Conservation (phyloP, 768 basidiomycete species). For the Leccinum pellstonianum region DNA sequence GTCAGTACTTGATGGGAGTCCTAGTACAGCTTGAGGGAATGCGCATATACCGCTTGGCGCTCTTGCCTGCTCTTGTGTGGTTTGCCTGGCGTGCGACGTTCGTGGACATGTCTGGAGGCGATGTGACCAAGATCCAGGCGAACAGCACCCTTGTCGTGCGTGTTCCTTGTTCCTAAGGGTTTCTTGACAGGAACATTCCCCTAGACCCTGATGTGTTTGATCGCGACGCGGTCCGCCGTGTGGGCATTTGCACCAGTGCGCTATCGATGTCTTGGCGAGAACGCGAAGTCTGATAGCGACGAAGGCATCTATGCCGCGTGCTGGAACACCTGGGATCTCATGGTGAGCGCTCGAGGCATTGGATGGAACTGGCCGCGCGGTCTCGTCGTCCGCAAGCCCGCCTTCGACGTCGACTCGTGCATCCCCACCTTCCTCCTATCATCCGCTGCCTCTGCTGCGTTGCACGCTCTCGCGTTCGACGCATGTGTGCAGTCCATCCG, state of each 20-base stretch:
- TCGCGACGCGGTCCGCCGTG: constrained; percentile 13
- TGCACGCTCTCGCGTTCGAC: constrained; percentile 18
- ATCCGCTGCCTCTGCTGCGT: background rate
- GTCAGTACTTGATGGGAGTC: constrained; percentile 53
- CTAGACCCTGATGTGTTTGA: constrained; percentile 17
- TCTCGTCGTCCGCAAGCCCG: constrained; percentile 15
- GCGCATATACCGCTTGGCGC: constrained; percentile 41
- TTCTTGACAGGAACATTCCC: background rate
- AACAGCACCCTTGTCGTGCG: constrained; percentile 25
- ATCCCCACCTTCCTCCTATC: constrained; percentile 11
- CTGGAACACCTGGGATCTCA: constrained; percentile 31
- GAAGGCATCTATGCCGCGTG: constrained; percentile 12
- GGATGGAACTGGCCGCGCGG: constrained; percentile 30
- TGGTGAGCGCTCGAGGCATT: constrained; percentile 25
- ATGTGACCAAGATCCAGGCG: constrained; percentile 6
- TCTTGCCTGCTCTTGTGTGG: constrained; percentile 49
- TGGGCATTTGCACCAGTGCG: constrained; percentile 23
- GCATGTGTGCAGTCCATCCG: constrained; percentile 15
- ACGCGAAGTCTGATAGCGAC: background rate
- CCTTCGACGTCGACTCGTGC: constrained; percentile 10
- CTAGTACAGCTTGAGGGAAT: constrained; percentile 49
- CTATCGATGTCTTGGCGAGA: constrained; percentile 12
- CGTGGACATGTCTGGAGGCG: constrained; percentile 26
- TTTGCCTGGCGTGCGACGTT: constrained; percentile 40
- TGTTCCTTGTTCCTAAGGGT: background rate